Conservation (phyloP, 768 basidiomycete genomes). For the Tulasnella sp. region DNA sequence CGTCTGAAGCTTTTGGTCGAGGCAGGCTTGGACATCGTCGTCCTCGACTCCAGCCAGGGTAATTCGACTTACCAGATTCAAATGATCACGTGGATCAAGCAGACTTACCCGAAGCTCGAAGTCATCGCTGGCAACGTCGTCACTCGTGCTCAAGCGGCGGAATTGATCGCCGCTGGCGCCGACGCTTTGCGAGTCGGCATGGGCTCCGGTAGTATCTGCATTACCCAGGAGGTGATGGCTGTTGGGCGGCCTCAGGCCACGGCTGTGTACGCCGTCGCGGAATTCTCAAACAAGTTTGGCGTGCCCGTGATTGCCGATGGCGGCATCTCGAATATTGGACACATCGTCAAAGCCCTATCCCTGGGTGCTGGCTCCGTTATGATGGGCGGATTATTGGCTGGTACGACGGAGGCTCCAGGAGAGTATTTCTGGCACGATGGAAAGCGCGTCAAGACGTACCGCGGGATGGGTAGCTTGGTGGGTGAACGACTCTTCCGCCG, state of each 20-base stretch:
- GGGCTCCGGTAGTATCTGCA: conserved; percentile 98
- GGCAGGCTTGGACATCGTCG: conserved; percentile 91
- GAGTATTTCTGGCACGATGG: conserved; percentile 99
- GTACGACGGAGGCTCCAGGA: conserved; percentile 94
- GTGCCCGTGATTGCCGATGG: conserved; percentile 97
- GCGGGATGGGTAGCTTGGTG: conserved; percentile 92
- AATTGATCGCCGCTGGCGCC: conserved; percentile 88
- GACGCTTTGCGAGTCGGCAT: conserved; percentile 96
- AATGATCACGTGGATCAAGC: conserved; percentile 92
- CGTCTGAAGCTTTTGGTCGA: conserved; percentile 82
- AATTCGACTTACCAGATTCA: conserved; percentile 92
- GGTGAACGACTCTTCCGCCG: conserved; percentile 37
- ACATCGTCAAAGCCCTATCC: conserved; percentile 93
- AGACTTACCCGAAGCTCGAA: conserved; percentile 77
- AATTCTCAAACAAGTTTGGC: conserved; percentile 90
- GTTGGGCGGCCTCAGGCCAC: conserved; percentile 97
- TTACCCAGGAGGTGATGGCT: conserved; percentile 99
- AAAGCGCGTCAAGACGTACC: conserved; percentile 97
- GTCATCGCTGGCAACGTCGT: conserved; percentile 98
- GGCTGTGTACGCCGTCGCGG: conserved; percentile 94
- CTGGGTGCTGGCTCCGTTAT: conserved; percentile 95
- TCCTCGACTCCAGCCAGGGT: conserved; percentile 95
- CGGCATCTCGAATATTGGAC: conserved; percentile 91
- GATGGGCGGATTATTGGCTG: conserved; percentile 97
- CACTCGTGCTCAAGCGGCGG: conserved; percentile 94